Conservation (phyloP, 1,284 basidiomycete species). For the Porogramme epimiltina region DNA sequence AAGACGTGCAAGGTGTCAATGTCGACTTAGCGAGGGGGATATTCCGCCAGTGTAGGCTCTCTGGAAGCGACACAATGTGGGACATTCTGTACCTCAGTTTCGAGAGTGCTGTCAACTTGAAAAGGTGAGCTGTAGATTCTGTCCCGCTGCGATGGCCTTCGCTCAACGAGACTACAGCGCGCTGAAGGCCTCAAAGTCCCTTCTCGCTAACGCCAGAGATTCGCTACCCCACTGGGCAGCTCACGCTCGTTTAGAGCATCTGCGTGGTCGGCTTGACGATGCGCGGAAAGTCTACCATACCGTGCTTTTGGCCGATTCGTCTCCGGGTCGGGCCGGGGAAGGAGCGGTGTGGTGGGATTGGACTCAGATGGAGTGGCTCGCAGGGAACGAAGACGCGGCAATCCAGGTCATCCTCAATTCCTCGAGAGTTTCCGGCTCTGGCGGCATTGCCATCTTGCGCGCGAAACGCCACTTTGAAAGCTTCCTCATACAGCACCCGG, state of each 20-base stretch:
- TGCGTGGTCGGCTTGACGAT: conserved; percentile 69
- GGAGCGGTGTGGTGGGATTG: conserved; percentile 81
- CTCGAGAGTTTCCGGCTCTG: conserved; percentile 50
- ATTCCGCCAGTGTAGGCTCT: conserved; percentile 55
- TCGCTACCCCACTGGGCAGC: conserved; percentile 79
- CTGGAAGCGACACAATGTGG: conserved; percentile 59
- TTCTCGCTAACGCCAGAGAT: conserved; percentile 65
- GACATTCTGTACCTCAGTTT: conserved; percentile 66
- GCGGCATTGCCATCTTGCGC: conserved; percentile 55
- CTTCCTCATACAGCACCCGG: conserved; percentile 28
- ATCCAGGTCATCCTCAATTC: conserved; percentile 56
- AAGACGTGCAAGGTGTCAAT: conserved; percentile 51
- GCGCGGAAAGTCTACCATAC: conserved; percentile 86
- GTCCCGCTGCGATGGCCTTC: conserved; percentile 6
- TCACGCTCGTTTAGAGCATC: conserved; percentile 80
- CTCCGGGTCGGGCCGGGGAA: conserved; percentile 36
- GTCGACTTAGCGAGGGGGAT: conserved; percentile 50
- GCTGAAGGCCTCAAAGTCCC: conserved; percentile 68
- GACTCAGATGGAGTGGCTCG: conserved; percentile 90
- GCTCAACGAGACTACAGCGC: no score
- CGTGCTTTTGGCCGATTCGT: conserved; percentile 46
- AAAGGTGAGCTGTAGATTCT: conserved; percentile 61
- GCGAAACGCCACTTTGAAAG: conserved; percentile 62
- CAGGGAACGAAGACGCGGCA: conserved; percentile 50
- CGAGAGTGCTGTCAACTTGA: conserved; percentile 62